Base-by-base conservation (phyloP, 805 yeast genomes). In the Millerozyma miso region DNA sequence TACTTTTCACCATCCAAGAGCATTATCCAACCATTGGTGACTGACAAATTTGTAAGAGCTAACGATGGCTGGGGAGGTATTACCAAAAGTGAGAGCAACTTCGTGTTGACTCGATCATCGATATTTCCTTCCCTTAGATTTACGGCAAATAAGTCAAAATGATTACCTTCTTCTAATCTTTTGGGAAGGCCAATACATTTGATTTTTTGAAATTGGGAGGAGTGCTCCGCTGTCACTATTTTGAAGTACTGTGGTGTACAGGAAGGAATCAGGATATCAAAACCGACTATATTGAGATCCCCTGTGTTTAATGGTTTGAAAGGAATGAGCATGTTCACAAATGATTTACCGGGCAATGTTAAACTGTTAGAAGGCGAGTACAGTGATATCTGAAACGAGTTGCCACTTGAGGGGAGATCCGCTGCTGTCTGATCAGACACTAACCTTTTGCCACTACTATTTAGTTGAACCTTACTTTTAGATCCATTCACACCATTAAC, bases 1-100 rank as follows among this genome's bases (percentile, higher is more conserved):
- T 69, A 71, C 33, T 69, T 65, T 52, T 88, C 93, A 6, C 96
- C 96, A 55, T 88, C 95, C 10, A 88, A 61, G 13, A 88, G 61
- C 88, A 87, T 83, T 3, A 83, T 53, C 80, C 87, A 82, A 3
- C 80, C 79, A 50, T 81, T 82, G 16, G 76, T 72, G 12, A 83
- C 69, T 52, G 79, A 74, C 4, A 76, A 63, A 34, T 75, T 71
- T 1, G 76, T 62, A 12, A 83, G 54, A 2, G 77, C 70, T 26
- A 88, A 61, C 4, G 73, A 61, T 0, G 96, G 96, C 51, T 88
- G 89, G 0, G 69, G 59, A 33, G 71, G 63, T 6, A 67, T 58
- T 1, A 65, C 71, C 3, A 47, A 73, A 53, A 43, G 67, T 1
- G 55, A 48, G 10, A 69, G 39, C 5, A 34, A 40, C 38, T 50